Percentiles rank a stretch among this genome's conserved stretches.
These are phyloP conservation scores for Haplographium delicatum DNA, from an alignment of 495 filamentous ascomycete genomes.

Conservation along the genomic window DNA sequence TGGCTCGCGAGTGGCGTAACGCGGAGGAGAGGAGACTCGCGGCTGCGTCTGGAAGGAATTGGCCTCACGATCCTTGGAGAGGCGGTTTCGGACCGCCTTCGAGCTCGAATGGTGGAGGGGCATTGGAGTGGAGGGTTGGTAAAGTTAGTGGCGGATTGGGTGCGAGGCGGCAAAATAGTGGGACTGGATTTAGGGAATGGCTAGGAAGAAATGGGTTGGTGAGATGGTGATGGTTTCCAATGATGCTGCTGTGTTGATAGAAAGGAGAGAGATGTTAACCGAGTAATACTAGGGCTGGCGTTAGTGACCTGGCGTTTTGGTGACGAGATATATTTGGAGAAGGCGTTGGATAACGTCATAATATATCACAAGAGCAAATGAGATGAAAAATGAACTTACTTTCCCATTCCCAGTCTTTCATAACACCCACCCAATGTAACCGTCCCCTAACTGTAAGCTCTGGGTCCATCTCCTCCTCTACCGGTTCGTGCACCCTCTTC, in stretches of 20 bases:
- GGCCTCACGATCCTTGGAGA: constrained; percentile 16
- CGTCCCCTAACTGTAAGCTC: constrained; percentile 63
- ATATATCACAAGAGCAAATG: background rate
- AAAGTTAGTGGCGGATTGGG: background rate
- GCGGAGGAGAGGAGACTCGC: constrained; percentile 6
- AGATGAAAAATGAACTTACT: constrained; percentile 39
- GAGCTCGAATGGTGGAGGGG: background rate
- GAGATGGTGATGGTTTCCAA: background rate
- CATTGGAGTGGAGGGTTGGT: background rate
- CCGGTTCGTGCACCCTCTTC: constrained; percentile 20
- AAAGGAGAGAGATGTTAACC: background rate
- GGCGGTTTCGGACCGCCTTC: constrained; percentile 16
- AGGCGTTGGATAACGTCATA: constrained; percentile 2
- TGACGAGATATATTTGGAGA: constrained; percentile 4
- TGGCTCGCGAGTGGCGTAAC: background rate
- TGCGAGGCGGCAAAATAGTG: background rate
- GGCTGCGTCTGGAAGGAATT: background rate
- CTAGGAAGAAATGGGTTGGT: constrained; percentile 6
- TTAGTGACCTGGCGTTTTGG: background rate
- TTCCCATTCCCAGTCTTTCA: constrained; percentile 79
- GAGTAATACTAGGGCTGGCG: constrained; percentile 3
- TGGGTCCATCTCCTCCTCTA: constrained; percentile 48
- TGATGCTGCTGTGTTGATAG: background rate
- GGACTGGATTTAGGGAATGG: constrained; percentile 4
- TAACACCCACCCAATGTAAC: constrained; percentile 73